phyloP scores from a whole-genome alignment of 2,329 filamentous ascomycete genomes.

The Pochonia chlamydosporia region DNA sequence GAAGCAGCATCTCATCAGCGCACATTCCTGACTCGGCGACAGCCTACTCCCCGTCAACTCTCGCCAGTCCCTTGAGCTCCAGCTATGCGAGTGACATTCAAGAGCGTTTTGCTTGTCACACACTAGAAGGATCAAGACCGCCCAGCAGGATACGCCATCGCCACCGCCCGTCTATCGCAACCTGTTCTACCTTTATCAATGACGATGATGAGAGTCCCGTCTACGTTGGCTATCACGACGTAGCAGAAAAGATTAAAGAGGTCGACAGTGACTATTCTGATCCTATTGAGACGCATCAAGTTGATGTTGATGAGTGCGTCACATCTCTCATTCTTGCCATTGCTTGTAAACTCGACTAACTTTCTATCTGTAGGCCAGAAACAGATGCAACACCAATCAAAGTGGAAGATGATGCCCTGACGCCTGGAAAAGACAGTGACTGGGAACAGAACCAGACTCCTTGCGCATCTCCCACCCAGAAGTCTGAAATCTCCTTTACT shows the following conservation, averaged over 20 bases:
- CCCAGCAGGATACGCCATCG: constrained; percentile 25
- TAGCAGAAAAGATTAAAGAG: constrained; percentile 1
- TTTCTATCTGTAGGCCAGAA: constrained; percentile 6
- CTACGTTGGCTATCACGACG: constrained; percentile 19
- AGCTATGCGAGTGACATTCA: constrained; percentile 28
- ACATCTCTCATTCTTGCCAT: too few species aligned
- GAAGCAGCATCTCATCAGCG: constrained; percentile 31
- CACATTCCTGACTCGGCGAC: constrained; percentile 33
- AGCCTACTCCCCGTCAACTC: constrained; percentile 27
- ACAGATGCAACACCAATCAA: constrained; percentile 7
- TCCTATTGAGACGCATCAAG: not conserved
- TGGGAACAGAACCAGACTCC: constrained; percentile 9
- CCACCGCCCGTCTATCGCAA: constrained; percentile 26
- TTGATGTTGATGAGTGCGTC: not conserved
- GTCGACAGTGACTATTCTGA: not conserved
- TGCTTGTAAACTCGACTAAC: too few species aligned
- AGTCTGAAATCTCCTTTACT: constrained; percentile 16
- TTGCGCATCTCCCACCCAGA: constrained; percentile 6
- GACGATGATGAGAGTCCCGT: constrained; percentile 26
- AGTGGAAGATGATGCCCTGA: constrained; percentile 9
- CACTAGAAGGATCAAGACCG: constrained; percentile 18
- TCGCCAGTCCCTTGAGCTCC: constrained; percentile 30
- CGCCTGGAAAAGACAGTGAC: constrained; percentile 7
- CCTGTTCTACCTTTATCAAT: constrained; percentile 32
- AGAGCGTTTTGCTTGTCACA: constrained; percentile 23